These are phyloP conservation scores for Fraxinus cuspidata DNA, from an alignment of 257 asterid species.

Conservation along the genomic window DNA sequence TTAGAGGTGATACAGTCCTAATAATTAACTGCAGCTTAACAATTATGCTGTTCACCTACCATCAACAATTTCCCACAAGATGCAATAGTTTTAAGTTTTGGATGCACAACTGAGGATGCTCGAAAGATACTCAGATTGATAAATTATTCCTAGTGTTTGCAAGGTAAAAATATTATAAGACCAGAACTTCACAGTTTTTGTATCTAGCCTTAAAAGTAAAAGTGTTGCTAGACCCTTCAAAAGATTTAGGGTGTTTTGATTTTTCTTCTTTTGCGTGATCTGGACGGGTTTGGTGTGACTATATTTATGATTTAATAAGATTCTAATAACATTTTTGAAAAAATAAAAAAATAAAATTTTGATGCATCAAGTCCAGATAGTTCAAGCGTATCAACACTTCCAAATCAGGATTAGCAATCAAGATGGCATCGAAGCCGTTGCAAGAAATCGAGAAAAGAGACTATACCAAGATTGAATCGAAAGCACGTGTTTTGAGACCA, in stretches of 20 bases:
- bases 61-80: slow-evolving; percentile 14
- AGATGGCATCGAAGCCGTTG: too few species aligned
- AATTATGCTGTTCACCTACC: slow-evolving; percentile 37
- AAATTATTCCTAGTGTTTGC: neutral
- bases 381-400: neutral
- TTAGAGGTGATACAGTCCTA: slow-evolving; percentile 15
- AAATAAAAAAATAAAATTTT: too few species aligned
- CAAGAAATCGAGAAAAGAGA: neutral
- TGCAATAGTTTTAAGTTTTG: slow-evolving; percentile 13
- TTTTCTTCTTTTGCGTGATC: too few species aligned
- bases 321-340: neutral
- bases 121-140: neutral
- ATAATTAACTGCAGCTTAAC: slow-evolving; percentile 27
- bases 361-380: neutral
- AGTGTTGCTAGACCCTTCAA: too few species aligned
- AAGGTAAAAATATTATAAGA: neutral
- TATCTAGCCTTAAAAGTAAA: neutral
- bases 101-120: neutral
- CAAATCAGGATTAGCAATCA: neutral
- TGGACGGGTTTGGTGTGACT: neutral
- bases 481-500: neutral
- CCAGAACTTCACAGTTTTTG: neutral
- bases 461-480: neutral
- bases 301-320: too few species aligned
- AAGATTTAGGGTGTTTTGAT: too few species aligned